Evolutionary conservation across 108 stramenopile species (phyloP).

Genomic region (Cyclotella choctawhatcheeana): DNA sequence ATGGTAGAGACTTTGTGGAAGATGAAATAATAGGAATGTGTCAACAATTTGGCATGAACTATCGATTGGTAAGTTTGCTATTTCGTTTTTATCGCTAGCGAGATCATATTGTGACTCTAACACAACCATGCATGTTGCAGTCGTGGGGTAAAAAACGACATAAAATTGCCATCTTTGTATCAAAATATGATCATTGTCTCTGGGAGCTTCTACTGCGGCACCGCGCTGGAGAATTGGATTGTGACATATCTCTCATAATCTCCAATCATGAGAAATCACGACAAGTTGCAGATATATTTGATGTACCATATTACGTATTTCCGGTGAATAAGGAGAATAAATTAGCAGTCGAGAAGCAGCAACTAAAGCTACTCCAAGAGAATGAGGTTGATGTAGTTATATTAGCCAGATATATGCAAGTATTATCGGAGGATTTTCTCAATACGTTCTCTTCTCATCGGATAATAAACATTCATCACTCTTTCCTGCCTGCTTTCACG

Average conservation of each 20-base stretch:
- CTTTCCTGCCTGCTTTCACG: constrained; percentile 85
- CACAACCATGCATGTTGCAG: too few relatives aligned
- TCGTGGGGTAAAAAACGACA: constrained; percentile 41
- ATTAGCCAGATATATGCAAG: constrained; percentile 90
- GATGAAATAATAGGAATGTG: constrained; percentile 35
- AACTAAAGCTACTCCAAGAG: constrained; percentile 64
- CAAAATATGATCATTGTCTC: constrained; percentile 86
- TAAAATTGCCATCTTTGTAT: constrained; percentile 59
- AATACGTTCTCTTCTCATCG: constrained; percentile 54
- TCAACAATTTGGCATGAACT: constrained; percentile 43
- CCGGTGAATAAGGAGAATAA: constrained; percentile 71
- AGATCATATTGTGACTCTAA: too few relatives aligned
- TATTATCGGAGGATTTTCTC: constrained; percentile 71
- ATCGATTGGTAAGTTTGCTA: constrained; percentile 29
- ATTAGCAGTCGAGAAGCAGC: constrained; percentile 65
- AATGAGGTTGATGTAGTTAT: constrained; percentile 76
- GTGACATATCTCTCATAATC: constrained; percentile 70
- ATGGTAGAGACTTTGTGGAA: constrained; percentile 25
- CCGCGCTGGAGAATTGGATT: constrained; percentile 73
- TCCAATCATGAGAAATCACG: constrained; percentile 78
- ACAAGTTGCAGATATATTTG: constrained; percentile 80
- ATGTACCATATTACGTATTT: constrained; percentile 71
- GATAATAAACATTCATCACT: constrained; percentile 91
- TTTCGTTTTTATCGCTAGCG: too few relatives aligned
- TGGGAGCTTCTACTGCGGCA: constrained; percentile 89